Evolutionary conservation across 106 monocot genomes (phyloP).

Genomic region (Ottelia alismoides): DNA sequence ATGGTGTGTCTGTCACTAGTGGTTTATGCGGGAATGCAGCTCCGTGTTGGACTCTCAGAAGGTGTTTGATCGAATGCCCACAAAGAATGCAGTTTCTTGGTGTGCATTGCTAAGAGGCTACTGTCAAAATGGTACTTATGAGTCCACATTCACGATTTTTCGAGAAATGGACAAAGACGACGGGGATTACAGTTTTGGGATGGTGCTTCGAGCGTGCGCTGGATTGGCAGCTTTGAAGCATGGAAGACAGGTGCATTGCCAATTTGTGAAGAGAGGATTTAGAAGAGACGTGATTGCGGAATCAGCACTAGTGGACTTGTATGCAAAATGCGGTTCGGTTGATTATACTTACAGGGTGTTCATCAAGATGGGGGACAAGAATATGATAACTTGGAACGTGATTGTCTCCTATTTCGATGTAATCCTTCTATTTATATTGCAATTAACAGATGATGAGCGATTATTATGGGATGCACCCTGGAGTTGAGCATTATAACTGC

Average conservation of each 20-base stretch:
- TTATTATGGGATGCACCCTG: conserved; percentile 37
- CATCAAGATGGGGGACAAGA: conserved; percentile 15
- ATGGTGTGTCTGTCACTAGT: conserved; percentile 34
- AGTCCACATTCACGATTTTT: conserved; percentile 43
- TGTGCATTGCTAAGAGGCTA: conserved; percentile 79
- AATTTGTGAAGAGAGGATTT: conserved; percentile 35
- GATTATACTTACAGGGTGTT: conserved; percentile 49
- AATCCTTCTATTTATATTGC: too few species aligned
- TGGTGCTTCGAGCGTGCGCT: conserved; percentile 76
- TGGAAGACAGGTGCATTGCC: conserved; percentile 70
- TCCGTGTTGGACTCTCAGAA: conserved; percentile 31
- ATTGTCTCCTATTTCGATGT: too few species aligned
- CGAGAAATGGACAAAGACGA: conserved; percentile 46
- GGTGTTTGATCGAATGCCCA: conserved; percentile 64
- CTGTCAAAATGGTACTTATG: conserved; percentile 48
- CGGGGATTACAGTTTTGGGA: conserved; percentile 51
- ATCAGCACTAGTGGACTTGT: conserved; percentile 75
- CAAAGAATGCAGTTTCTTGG: conserved; percentile 75
- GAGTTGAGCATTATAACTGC: conserved; percentile 84
- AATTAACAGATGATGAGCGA: conserved; percentile 51
- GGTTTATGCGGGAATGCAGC: conserved; percentile 52
- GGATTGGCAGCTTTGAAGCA: conserved; percentile 34
- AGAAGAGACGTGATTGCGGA: conserved; percentile 51
- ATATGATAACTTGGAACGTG: conserved; percentile 80
- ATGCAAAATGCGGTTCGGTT: conserved; percentile 73